These are phyloP conservation scores for Amphicarpaea edgeworthii DNA, from an alignment of 306 rosid species.

Conservation along the genomic window DNA sequence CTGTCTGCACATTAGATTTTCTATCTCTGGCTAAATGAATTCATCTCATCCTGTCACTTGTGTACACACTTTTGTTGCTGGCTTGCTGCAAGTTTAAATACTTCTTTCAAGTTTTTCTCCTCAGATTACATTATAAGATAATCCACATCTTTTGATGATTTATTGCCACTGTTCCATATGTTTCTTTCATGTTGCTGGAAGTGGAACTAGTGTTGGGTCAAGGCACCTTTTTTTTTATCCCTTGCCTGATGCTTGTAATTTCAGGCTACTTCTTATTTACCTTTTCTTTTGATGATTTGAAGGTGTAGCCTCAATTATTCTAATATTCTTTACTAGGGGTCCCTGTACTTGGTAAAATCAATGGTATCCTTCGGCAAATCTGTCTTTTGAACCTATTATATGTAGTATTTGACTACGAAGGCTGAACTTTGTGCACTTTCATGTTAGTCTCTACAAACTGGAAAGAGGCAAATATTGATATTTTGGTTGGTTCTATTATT, in stretches of 20 bases:
- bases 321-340: constrained; percentile 1
- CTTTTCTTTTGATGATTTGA: constrained; percentile 12
- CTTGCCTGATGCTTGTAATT: too few species aligned
- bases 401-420: too few species aligned
- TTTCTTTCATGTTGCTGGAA: too few species aligned
- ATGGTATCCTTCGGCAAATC: too few species aligned
- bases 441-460: not conserved
- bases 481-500: constrained; percentile 6
- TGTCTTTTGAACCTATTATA: too few species aligned
- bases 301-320: not conserved
- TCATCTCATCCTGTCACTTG: not conserved
- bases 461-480: constrained; percentile 11
- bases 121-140: not conserved
- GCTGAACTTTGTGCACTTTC: too few species aligned
- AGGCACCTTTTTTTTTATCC: too few species aligned
- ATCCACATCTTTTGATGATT: not conserved
- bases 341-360: too few species aligned
- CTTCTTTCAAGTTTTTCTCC: constrained; percentile 28
- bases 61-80: constrained; percentile 20
- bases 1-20: not conserved
- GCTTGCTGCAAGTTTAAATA: constrained; percentile 26
- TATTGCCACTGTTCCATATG: too few species aligned
- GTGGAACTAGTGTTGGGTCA: too few species aligned
- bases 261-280: too few species aligned
- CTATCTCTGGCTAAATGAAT: constrained; percentile 11